Conservation (phyloP, 441 rosid species). For the Croton setiger region DNA sequence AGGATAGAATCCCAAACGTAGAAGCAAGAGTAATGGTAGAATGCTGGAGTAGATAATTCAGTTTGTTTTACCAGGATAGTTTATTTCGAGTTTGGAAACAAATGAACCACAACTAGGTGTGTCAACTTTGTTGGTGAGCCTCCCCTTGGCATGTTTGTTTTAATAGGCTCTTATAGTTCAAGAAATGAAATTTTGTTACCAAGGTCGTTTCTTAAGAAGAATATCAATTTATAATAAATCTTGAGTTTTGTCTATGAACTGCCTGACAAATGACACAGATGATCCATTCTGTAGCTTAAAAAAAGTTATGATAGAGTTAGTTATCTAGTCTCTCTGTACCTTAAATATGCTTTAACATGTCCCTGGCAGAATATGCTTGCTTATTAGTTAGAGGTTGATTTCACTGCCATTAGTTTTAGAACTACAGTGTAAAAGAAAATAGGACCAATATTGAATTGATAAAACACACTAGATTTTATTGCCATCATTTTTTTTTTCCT, state of each 20-base stretch:
- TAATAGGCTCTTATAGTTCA: neutral
- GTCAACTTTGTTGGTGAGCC: neutral
- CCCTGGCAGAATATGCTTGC: neutral
- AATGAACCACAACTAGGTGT: neutral
- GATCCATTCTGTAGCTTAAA: neutral
- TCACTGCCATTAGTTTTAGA: neutral
- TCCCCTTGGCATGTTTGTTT: neutral
- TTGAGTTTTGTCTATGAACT: neutral
- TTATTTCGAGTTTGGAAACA: no score
- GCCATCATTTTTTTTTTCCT: neutral
- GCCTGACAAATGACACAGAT: neutral
- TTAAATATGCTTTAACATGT: neutral
- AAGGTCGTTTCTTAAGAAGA: neutral
- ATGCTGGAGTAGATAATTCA: neutral
- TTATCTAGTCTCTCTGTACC: neutral
- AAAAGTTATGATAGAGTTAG: neutral
- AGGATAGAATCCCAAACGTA: neutral
- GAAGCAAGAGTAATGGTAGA: no score
- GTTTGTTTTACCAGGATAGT: neutral
- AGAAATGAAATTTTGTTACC: neutral
- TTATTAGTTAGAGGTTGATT: neutral
- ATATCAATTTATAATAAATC: neutral
- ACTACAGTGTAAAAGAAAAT: neutral
- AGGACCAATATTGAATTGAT: neutral
- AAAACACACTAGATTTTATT: neutral